Evolutionary conservation across 495 filamentous ascomycete genomes (phyloP), one percentile per base, ranked within the genome.

Genomic region (Penicillium dipodomyicola): DNA sequence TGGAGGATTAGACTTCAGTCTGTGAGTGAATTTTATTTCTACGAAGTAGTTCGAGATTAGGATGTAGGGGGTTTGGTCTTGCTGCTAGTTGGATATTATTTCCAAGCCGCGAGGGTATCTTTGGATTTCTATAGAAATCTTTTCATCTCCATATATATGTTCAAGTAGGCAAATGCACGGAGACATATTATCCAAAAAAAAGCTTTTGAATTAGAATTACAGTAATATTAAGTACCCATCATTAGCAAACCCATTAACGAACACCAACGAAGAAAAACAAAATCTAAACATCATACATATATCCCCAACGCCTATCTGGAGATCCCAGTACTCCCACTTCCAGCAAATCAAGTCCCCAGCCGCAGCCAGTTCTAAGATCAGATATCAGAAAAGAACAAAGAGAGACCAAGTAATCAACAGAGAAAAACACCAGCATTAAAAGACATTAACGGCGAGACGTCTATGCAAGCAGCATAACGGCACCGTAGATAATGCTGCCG

Each of bases 401-500:
- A 49, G 22, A 35, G 5, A 20, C 27, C 29, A 9, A 42, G 41
- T 5, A 11, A 50, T 54, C 17, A 44, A 3, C 10, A 47, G 19
- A 65, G 35, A 35, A 30, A 58, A 65, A 57, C 39, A 37, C 55
- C 63, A n/a, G 29, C 48, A 33, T 41, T 25, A 55, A 25, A 33
- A 49, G 47, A 39, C 30, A 57, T 59, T 57, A 46, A 33, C 22
- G 32, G n/a, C 29, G 22, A 64, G 22, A 33, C 48, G 23, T 52
- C 57, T 69, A 69, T 48, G 64, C 66, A 42, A 69, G 66, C 55
- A 67, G 55, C 59, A 67, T 57, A 33, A 65, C 52, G 45, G 59
- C 45, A 40, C 66, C 66, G 54, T 68, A 68, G 56, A 56, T 65
- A 50, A 72, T 39, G 48, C 66, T 58, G 37, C 67, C 71, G n/a